phyloP scores from a whole-genome alignment of 306 rosid species.

The Ormosia semicastrata region DNA sequence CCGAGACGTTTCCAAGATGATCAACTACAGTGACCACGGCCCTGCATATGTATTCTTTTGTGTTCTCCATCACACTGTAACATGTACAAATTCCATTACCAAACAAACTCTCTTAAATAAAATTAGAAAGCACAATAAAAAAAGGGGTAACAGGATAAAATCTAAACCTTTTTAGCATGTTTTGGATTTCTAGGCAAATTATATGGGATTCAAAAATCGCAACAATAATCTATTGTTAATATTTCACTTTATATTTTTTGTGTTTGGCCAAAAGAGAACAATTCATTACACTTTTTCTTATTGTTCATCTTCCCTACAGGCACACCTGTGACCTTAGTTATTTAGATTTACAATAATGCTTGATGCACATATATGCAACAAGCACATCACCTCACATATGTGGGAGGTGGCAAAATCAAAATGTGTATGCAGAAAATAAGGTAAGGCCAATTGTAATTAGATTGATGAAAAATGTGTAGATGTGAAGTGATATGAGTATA shows the following conservation, averaged over 20 bases:
- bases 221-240: background rate
- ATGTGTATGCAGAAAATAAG: no score
- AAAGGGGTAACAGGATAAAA: background rate
- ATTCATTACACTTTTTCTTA: background rate
- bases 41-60: slow-evolving; percentile 76
- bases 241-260: background rate
- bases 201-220: background rate
- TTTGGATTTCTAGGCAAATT: slow-evolving; percentile 5
- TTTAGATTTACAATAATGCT: no score
- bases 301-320: background rate
- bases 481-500: no score
- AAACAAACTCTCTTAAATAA: background rate
- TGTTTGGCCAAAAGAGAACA: background rate
- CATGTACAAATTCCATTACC: slow-evolving; percentile 10
- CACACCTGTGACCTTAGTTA: background rate
- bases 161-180: background rate
- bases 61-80: slow-evolving; percentile 69
- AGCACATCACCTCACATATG: no score
- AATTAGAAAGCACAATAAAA: background rate
- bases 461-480: no score
- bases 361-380: no score
- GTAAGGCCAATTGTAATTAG: no score
- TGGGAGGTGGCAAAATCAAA: no score
- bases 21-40: slow-evolving; percentile 81
- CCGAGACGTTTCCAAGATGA: slow-evolving; percentile 85